phyloP scores from a whole-genome alignment of 768 basidiomycete genomes.

The Fomitopsis serialis region DNA sequence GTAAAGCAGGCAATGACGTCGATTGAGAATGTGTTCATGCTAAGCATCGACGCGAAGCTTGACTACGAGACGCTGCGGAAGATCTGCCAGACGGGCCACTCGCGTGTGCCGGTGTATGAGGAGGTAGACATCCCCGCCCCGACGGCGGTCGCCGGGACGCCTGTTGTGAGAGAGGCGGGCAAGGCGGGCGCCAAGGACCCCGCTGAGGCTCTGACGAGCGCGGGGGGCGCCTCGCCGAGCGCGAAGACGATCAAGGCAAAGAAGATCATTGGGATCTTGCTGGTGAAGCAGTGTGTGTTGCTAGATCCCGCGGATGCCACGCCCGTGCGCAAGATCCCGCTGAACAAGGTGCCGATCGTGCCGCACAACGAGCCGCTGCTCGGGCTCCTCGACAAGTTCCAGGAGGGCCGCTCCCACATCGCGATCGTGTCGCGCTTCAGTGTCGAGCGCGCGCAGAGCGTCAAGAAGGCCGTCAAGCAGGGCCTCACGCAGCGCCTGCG shows the following conservation, averaged over 20 bases:
- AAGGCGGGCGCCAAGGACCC: neutral
- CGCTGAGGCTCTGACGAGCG: neutral
- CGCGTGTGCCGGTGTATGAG: slow-evolving; percentile 80
- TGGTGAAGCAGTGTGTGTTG: slow-evolving; percentile 87
- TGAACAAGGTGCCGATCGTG: slow-evolving; percentile 84
- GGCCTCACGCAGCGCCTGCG: slow-evolving; percentile 75
- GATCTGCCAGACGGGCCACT: slow-evolving; percentile 78
- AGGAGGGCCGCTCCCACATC: slow-evolving; percentile 89
- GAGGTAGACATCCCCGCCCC: slow-evolving; percentile 63
- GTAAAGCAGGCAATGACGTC: slow-evolving; percentile 67
- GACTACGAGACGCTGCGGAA: slow-evolving; percentile 76
- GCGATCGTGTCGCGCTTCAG: slow-evolving; percentile 60
- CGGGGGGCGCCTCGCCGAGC: neutral
- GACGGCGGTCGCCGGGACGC: slow-evolving; percentile 9
- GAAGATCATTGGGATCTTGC: slow-evolving; percentile 80
- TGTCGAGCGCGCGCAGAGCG: slow-evolving; percentile 51
- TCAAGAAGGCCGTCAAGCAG: slow-evolving; percentile 79
- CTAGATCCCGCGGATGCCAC: slow-evolving; percentile 82
- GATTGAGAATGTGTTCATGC: slow-evolving; percentile 78
- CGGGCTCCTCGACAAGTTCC: slow-evolving; percentile 82
- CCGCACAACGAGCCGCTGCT: slow-evolving; percentile 83
- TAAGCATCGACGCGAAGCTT: slow-evolving; percentile 77
- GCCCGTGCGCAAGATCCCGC: slow-evolving; percentile 75
- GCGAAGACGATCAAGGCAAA: slow-evolving; percentile 49
- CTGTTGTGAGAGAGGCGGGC: neutral